Conservation (phyloP, 1,284 basidiomycete species). For the Peniophora sp. region DNA sequence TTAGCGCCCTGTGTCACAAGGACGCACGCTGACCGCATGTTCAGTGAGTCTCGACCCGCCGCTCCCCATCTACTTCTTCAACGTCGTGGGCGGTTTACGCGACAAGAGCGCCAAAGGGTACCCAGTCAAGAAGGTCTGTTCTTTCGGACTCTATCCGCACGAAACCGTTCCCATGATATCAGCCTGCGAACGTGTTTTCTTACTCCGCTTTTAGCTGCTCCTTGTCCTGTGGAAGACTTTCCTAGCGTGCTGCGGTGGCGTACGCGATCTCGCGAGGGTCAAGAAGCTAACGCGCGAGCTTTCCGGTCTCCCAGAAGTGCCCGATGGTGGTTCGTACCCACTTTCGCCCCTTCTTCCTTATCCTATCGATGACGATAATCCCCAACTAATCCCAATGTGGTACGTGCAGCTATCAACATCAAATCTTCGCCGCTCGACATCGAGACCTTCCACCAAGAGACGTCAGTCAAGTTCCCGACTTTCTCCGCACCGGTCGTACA, state of each 20-base stretch:
- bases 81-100: slow-evolving; percentile 80
- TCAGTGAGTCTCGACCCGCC: slow-evolving; percentile 95
- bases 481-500: slow-evolving; percentile 56
- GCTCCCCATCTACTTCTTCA: slow-evolving; percentile 88
- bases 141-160: slow-evolving; percentile 7
- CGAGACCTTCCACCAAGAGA: slow-evolving; percentile 81
- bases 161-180: not conserved
- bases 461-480: slow-evolving; percentile 89
- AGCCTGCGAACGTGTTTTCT: slow-evolving; percentile 8
- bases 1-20: slow-evolving; percentile 5
- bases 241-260: slow-evolving; percentile 87
- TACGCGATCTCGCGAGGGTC: slow-evolving; percentile 78
- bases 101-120: slow-evolving; percentile 95
- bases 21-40: slow-evolving; percentile 3
- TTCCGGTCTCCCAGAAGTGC: slow-evolving; percentile 53
- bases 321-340: slow-evolving; percentile 49
- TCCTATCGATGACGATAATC: too few relatives aligned
- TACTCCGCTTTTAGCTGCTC: slow-evolving; percentile 52
- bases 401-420: slow-evolving; percentile 40
- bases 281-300: slow-evolving; percentile 85
- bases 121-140: slow-evolving; percentile 93
- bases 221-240: slow-evolving; percentile 96
- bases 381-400: slow-evolving; percentile 2
- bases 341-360: slow-evolving; percentile 1
- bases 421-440: slow-evolving; percentile 88